These are phyloP conservation scores for Zygosaccharomyces pseudobailii DNA, from an alignment of 1,139 yeast genomes.

Conservation along the genomic window DNA sequence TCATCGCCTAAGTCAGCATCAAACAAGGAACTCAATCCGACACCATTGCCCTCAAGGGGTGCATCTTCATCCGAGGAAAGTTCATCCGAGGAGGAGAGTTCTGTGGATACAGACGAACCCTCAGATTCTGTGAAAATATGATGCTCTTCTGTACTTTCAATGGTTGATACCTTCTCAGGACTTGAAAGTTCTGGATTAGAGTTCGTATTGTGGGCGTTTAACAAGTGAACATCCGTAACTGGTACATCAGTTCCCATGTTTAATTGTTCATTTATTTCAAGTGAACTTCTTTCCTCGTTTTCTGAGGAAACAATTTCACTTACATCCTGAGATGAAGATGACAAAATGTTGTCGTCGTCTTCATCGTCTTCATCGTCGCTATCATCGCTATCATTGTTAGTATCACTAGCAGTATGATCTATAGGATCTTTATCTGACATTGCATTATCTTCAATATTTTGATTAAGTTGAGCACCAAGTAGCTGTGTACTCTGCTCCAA, in stretches of 20 bases:
- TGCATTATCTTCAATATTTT: slow-evolving; percentile 9
- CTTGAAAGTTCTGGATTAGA: background rate
- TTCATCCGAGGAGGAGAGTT: slow-evolving; percentile 13
- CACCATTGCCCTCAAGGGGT: slow-evolving; percentile 12
- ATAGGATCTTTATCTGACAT: slow-evolving; percentile 17
- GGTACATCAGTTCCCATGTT: background rate
- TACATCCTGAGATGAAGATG: slow-evolving; percentile 21
- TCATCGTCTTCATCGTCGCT: slow-evolving; percentile 18
- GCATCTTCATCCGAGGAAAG: slow-evolving; percentile 7
- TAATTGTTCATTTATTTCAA: background rate
- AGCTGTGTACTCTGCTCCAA: slow-evolving; percentile 87
- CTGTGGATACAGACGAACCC: slow-evolving; percentile 23
- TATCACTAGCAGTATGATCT: slow-evolving; percentile 9
- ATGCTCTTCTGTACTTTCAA: background rate
- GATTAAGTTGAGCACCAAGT: slow-evolving; percentile 72
- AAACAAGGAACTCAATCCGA: slow-evolving; percentile 11
- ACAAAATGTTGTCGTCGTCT: slow-evolving; percentile 32
- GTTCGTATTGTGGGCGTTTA: background rate
- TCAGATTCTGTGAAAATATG: slow-evolving; percentile 8
- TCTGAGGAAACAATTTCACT: slow-evolving; percentile 9
- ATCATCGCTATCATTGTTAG: slow-evolving; percentile 14
- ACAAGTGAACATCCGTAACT: too few relatives aligned
- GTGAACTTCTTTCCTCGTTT: slow-evolving; percentile 5
- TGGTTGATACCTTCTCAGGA: background rate
- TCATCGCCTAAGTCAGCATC: slow-evolving; percentile 18